A percentile compares a stretch with the other conserved stretches of the same genome.
Evolutionary conservation across 2,329 filamentous ascomycete species (phyloP).

Genomic region (Rutstroemia sp.): DNA sequence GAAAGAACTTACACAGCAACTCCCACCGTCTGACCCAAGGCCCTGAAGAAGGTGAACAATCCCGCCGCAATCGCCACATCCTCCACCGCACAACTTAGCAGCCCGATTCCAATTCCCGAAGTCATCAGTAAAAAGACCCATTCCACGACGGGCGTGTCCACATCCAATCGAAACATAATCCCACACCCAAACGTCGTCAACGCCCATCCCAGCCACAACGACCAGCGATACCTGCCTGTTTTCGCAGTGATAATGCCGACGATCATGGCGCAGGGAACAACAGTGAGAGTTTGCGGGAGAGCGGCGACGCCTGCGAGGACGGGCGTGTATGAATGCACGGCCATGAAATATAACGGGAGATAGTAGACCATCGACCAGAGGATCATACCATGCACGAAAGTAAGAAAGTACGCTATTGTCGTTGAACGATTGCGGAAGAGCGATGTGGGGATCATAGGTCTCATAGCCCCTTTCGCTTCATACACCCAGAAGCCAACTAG

Average conservation of each 20-base stretch:
- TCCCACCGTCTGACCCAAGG: conserved; percentile 40
- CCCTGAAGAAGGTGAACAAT: conserved; percentile 60
- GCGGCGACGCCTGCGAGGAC: conserved; percentile 46
- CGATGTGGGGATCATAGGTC: conserved; percentile 30
- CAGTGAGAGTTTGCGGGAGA: conserved; percentile 53
- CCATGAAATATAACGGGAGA: conserved; percentile 42
- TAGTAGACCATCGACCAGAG: conserved; percentile 47
- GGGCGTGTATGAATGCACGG: conserved; percentile 43
- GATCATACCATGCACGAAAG: conserved; percentile 47
- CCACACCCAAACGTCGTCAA: conserved; percentile 51
- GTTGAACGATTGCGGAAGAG: conserved; percentile 38
- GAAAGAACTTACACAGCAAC: conserved; percentile 32
- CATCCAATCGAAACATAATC: conserved; percentile 40
- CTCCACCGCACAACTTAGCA: conserved; percentile 38
- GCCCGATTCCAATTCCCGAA: conserved; percentile 50
- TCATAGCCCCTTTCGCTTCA: conserved; percentile 30
- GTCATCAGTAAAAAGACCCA: conserved; percentile 56
- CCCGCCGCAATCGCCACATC: conserved; percentile 53
- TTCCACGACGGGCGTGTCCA: conserved; percentile 39
- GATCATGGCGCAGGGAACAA: conserved; percentile 46
- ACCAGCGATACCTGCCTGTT: conserved; percentile 47
- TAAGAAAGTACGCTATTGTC: conserved; percentile 41
- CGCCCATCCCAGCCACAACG: conserved; percentile 49
- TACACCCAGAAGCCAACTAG: conserved; percentile 46
- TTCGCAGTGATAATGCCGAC: conserved; percentile 47